Percentiles rank a stretch among this genome's conserved stretches.
Conservation (phyloP, 805 yeast genomes). For the Metschnikowia orientalis region DNA sequence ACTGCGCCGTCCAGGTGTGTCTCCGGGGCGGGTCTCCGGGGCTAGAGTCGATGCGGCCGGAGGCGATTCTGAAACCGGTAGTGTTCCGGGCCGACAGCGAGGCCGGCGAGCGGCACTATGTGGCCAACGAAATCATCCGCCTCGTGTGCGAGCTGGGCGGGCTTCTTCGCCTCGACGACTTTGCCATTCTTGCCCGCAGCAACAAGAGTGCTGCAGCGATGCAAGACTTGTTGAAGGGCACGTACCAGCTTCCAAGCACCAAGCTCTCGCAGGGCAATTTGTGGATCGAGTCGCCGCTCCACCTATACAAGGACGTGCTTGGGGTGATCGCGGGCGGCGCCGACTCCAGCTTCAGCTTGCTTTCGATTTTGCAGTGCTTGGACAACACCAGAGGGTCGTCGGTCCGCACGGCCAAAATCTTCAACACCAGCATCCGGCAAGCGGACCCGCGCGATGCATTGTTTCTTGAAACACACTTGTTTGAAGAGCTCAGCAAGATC, state of each 20-base stretch:
- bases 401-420: conserved; percentile 25
- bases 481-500: conserved; percentile 8
- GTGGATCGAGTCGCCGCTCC: conserved; percentile 14
- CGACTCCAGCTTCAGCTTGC: conserved; percentile 30
- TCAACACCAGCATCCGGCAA: conserved; percentile 17
- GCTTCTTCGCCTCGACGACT: conserved; percentile 12
- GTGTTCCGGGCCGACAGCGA: conserved; percentile 5
- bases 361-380: conserved; percentile 24
- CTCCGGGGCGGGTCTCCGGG: conserved; percentile 3
- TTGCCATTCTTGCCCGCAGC: conserved; percentile 16
- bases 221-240: conserved; percentile 11
- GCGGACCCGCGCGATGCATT: conserved; percentile 2
- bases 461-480: conserved; percentile 14
- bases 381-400: conserved; percentile 24
- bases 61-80: conserved; percentile 9
- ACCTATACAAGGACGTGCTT: conserved; percentile 13
- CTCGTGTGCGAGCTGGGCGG: conserved; percentile 19
- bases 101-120: conserved; percentile 7
- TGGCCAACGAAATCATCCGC: conserved; percentile 16
- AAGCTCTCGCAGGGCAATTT: conserved; percentile 15
- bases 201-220: conserved; percentile 14
- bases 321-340: conserved; percentile 23
- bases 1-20: conserved; percentile 33
- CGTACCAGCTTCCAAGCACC: conserved; percentile 11
- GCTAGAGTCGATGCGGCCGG: conserved; percentile 7